Conservation (phyloP, 163 green algal genomes). For the Coccomyxa subellipsoidea region DNA sequence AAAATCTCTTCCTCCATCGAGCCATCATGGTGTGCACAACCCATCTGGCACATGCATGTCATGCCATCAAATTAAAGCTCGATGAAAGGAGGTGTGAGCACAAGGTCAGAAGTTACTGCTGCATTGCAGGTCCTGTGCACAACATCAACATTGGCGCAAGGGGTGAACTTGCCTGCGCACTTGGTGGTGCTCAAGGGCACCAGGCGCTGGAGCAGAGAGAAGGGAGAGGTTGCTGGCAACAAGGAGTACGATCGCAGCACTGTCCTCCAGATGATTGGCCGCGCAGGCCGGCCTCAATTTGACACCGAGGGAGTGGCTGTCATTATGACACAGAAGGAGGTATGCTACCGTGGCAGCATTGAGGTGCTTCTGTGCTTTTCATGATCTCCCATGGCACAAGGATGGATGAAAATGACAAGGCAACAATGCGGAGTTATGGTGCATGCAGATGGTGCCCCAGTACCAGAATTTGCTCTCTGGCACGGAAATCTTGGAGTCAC, state of each 20-base stretch:
- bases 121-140: constrained; percentile 72
- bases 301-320: constrained; percentile 85
- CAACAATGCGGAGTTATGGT: no score
- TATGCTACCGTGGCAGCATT: not conserved
- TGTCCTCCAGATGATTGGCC: constrained; percentile 22
- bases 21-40: constrained; percentile 50
- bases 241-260: constrained; percentile 77
- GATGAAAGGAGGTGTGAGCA: no score
- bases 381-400: no score
- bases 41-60: no score
- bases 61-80: no score
- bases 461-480: constrained; percentile 46
- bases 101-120: no score
- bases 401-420: no score
- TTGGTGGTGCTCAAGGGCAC: constrained; percentile 93
- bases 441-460: constrained; percentile 42
- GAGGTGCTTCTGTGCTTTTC: no score
- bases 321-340: constrained; percentile 86
- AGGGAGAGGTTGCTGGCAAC: constrained; percentile 55
- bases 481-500: constrained; percentile 70
- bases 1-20: constrained; percentile 75
- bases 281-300: constrained; percentile 90
- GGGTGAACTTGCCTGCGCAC: constrained; percentile 94
- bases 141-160: constrained; percentile 86
- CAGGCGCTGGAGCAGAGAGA: constrained; percentile 46